Conservation (phyloP, 2,329 filamentous ascomycete species). For the Exophiala viscosa region DNA sequence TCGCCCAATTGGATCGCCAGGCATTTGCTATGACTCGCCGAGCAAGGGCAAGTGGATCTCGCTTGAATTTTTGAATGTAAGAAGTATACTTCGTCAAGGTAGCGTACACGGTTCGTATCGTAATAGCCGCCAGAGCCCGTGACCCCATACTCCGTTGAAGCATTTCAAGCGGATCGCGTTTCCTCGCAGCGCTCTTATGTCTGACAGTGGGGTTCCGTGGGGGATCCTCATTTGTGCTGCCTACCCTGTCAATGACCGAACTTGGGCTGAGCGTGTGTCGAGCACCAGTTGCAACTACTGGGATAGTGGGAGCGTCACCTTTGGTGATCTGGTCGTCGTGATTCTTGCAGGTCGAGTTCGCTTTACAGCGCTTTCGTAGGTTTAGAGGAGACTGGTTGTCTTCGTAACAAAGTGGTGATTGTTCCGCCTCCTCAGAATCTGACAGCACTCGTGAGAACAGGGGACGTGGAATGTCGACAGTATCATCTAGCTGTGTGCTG, state of each 20-base stretch:
- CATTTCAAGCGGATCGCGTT: conserved; percentile 19
- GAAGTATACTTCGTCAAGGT: conserved; percentile 27
- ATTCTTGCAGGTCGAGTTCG: conserved; percentile 2
- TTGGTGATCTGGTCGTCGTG: background rate
- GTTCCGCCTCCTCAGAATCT: background rate
- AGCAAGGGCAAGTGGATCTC: conserved; percentile 29
- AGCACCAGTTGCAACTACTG: background rate
- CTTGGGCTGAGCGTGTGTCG: background rate
- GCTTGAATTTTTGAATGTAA: conserved; percentile 23
- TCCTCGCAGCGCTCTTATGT: background rate
- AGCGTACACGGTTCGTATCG: conserved; percentile 28
- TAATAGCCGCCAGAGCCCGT: conserved; percentile 22
- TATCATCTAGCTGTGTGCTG: background rate
- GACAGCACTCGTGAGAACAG: conserved; percentile 16
- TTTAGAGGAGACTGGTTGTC: conserved; percentile 7
- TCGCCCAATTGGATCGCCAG: conserved; percentile 33
- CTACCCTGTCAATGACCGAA: background rate
- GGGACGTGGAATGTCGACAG: conserved; percentile 22
- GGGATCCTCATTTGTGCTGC: background rate
- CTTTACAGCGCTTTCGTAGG: conserved; percentile 21
- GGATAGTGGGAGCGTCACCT: background rate
- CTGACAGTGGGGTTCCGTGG: background rate
- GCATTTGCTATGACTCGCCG: conserved; percentile 34
- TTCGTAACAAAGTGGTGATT: conserved; percentile 1
- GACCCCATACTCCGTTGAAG: conserved; percentile 20